Evolutionary conservation across 345 rosid species (phyloP).

Genomic region (Toxicodendron radicans): DNA sequence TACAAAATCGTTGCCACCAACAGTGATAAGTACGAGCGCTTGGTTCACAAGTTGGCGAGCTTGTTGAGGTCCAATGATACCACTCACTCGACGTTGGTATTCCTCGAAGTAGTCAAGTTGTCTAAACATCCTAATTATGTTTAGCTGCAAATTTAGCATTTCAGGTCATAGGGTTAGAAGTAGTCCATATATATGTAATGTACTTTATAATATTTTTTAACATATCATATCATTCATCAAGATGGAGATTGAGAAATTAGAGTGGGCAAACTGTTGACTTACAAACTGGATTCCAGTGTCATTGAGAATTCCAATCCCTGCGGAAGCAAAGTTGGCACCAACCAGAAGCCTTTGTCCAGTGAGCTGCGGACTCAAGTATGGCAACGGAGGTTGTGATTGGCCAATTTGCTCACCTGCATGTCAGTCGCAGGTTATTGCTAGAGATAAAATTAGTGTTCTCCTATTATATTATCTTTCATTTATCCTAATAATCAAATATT

Average conservation of each 20-base stretch:
- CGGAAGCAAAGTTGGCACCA: conserved; percentile 91
- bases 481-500: too few relatives aligned
- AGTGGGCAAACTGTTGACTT: conserved; percentile 15
- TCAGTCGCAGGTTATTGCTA: too few relatives aligned
- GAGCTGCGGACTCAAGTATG: conserved; percentile 68
- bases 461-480: too few relatives aligned
- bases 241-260: too few relatives aligned
- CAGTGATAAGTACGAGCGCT: conserved; percentile 61
- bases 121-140: conserved; percentile 55
- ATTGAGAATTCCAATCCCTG: conserved; percentile 69
- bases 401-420: conserved; percentile 54
- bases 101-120: conserved; percentile 59
- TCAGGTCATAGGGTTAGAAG: neutral
- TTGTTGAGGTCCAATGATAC: conserved; percentile 43
- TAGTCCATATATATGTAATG: too few relatives aligned
- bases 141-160: conserved; percentile 39
- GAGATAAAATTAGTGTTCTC: too few relatives aligned
- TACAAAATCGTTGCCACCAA: conserved; percentile 83
- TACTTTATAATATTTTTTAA: too few relatives aligned
- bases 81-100: conserved; percentile 60
- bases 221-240: too few relatives aligned
- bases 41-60: conserved; percentile 46
- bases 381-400: conserved; percentile 50
- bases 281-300: conserved; percentile 65
- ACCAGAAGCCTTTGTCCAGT: conserved; percentile 49